phyloP scores from a whole-genome alignment of 2,329 filamentous ascomycete genomes.

The Colletotrichum sp. region DNA sequence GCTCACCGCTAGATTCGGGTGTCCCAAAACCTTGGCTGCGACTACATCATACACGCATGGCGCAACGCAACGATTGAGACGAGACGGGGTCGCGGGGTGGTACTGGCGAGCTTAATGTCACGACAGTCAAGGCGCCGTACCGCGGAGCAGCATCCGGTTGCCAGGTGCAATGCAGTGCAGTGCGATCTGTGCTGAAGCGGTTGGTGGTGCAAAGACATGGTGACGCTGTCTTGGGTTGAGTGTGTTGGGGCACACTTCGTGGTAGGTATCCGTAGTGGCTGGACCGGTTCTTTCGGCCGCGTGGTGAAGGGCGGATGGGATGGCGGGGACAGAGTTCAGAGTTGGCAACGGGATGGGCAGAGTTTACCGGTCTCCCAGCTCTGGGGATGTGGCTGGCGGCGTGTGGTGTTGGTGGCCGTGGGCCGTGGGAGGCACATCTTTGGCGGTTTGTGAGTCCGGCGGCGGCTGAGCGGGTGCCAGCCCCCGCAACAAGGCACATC shows the following conservation, averaged over 20 bases:
- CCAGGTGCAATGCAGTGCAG: neutral
- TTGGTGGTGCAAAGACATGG: neutral
- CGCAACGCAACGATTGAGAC: neutral
- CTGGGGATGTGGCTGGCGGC: neutral
- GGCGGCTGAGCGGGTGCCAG: slow-evolving; percentile 11
- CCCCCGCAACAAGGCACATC: slow-evolving; percentile 13
- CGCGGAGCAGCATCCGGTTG: neutral
- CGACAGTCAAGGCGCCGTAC: neutral
- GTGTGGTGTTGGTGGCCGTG: neutral
- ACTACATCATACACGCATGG: slow-evolving; percentile 9
- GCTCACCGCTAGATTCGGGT: slow-evolving; percentile 12
- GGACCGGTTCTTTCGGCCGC: neutral
- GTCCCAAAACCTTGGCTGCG: slow-evolving; percentile 11
- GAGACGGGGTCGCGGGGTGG: neutral
- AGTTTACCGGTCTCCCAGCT: neutral
- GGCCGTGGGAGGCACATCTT: neutral
- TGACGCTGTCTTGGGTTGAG: neutral
- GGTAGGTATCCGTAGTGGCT: neutral
- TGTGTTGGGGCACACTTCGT: neutral
- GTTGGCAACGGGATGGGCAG: neutral
- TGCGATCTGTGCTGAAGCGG: neutral
- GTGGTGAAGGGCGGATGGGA: neutral
- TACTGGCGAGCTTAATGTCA: neutral
- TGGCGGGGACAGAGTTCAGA: neutral
- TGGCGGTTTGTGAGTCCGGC: neutral